phyloP scores from a whole-genome alignment of 2,329 filamentous ascomycete species.

The Sporothrix mexicana region DNA sequence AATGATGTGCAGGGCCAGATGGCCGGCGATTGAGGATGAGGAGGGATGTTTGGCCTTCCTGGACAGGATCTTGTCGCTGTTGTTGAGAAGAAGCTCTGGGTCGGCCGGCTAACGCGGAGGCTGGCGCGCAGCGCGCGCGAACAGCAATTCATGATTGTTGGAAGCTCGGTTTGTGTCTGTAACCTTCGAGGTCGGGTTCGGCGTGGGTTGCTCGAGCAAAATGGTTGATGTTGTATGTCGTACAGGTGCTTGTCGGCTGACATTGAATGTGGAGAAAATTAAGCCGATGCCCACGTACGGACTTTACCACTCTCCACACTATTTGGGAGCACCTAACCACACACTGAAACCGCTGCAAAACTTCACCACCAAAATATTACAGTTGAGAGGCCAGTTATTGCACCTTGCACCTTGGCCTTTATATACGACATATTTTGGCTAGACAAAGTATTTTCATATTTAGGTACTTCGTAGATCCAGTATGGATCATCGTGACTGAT shows the following conservation, averaged over 20 bases:
- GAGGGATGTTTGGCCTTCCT: neutral
- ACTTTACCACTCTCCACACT: slow-evolving; percentile 10
- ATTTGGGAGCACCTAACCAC: neutral
- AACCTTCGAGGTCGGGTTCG: neutral
- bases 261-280: slow-evolving; percentile 6
- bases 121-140: neutral
- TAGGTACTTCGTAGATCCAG: no score
- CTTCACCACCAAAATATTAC: neutral
- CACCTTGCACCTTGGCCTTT: neutral
- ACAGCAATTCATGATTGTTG: neutral
- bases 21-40: neutral
- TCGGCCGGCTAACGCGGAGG: neutral
- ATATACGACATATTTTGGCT: neutral
- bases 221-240: neutral
- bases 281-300: neutral
- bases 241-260: slow-evolving; percentile 10
- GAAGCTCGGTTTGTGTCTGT: no score
- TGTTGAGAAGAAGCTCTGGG: neutral
- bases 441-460: neutral
- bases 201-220: neutral
- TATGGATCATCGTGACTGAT: no score
- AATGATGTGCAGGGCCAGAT: slow-evolving; percentile 12
- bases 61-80: neutral
- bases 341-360: neutral
- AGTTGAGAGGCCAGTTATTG: neutral